Conservation (phyloP, 164 flowering plant species). For the Vitis rupestris region DNA sequence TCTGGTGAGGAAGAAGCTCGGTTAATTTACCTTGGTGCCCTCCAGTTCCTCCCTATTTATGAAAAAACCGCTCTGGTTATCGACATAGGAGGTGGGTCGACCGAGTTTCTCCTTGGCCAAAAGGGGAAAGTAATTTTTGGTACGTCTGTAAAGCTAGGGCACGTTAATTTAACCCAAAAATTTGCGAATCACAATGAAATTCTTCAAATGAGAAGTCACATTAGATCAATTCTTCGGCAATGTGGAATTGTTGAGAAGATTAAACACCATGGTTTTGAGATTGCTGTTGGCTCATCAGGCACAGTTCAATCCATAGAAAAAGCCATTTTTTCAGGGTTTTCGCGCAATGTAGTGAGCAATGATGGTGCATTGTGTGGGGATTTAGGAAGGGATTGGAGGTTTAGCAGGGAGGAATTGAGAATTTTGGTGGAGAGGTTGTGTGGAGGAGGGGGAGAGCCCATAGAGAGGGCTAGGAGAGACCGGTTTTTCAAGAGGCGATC, state of each 20-base stretch:
- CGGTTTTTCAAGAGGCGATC: constrained; percentile 58
- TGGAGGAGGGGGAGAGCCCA: constrained; percentile 18
- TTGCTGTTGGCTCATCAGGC: constrained; percentile 59
- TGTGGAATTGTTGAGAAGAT: constrained; percentile 52
- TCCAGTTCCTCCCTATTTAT: constrained; percentile 50
- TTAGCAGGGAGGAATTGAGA: constrained; percentile 49
- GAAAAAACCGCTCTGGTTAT: constrained; percentile 37
- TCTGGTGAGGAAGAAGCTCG: constrained; percentile 69
- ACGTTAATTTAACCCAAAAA: constrained; percentile 50
- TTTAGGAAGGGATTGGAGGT: constrained; percentile 51
- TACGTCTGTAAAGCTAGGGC: constrained; percentile 59
- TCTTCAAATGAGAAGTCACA: constrained; percentile 33
- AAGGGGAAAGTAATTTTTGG: constrained; percentile 43
- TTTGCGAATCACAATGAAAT: constrained; percentile 35
- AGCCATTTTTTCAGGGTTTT: constrained; percentile 36
- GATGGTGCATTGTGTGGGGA: constrained; percentile 8
- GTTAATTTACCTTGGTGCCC: constrained; percentile 51
- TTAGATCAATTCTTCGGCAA: constrained; percentile 32
- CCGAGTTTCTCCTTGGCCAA: constrained; percentile 55
- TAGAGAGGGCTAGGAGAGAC: constrained; percentile 27
- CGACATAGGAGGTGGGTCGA: constrained; percentile 79
- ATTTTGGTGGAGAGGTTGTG: constrained; percentile 45
- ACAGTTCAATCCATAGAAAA: constrained; percentile 48
- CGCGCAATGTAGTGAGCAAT: not conserved
- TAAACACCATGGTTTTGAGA: constrained; percentile 39